Percentiles rank a stretch among this genome's conserved stretches.
phyloP scores from a whole-genome alignment of 2,329 filamentous ascomycete species.

The Madurella mycetomatis region DNA sequence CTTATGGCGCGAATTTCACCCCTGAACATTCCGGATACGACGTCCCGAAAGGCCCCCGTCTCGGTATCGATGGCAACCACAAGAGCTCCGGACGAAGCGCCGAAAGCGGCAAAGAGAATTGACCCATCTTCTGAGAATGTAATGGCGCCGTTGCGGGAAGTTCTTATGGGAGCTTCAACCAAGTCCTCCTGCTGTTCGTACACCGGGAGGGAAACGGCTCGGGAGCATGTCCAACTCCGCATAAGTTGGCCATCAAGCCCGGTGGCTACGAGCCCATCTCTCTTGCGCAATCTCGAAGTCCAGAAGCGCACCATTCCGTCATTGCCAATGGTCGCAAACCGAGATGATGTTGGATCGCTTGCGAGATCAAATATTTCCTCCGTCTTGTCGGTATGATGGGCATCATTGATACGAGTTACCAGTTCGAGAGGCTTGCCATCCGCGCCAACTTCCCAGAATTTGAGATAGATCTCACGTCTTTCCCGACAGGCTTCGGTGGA shows the following conservation, averaged over 20 bases:
- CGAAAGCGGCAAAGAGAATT: slow-evolving; percentile 66
- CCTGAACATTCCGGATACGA: slow-evolving; percentile 63
- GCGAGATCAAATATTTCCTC: slow-evolving; percentile 67
- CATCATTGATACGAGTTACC: slow-evolving; percentile 76
- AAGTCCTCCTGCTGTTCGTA: slow-evolving; percentile 34
- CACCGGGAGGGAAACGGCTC: slow-evolving; percentile 49
- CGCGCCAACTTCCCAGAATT: slow-evolving; percentile 76
- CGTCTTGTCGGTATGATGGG: slow-evolving; percentile 59
- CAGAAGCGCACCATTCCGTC: slow-evolving; percentile 77
- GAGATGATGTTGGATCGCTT: slow-evolving; percentile 61
- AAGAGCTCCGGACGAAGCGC: slow-evolving; percentile 51
- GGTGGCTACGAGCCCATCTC: slow-evolving; percentile 62
- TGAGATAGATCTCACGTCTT: slow-evolving; percentile 72
- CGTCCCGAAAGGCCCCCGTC: slow-evolving; percentile 61
- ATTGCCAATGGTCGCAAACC: slow-evolving; percentile 80
- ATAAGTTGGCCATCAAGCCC: slow-evolving; percentile 55
- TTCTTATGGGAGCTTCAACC: slow-evolving; percentile 30
- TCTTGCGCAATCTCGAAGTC: slow-evolving; percentile 66
- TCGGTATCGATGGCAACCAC: slow-evolving; percentile 69
- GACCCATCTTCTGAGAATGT: slow-evolving; percentile 83
- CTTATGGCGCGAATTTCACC: slow-evolving; percentile 63
- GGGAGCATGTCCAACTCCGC: slow-evolving; percentile 70
- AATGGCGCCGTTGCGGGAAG: slow-evolving; percentile 56
- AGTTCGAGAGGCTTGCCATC: slow-evolving; percentile 62
- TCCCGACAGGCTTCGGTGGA: slow-evolving; percentile 43